A percentile compares a stretch with the other conserved stretches of the same genome.
These are phyloP conservation scores for Saccharomycopsis lassenensis DNA, from an alignment of 805 yeast species.

Conservation along the genomic window DNA sequence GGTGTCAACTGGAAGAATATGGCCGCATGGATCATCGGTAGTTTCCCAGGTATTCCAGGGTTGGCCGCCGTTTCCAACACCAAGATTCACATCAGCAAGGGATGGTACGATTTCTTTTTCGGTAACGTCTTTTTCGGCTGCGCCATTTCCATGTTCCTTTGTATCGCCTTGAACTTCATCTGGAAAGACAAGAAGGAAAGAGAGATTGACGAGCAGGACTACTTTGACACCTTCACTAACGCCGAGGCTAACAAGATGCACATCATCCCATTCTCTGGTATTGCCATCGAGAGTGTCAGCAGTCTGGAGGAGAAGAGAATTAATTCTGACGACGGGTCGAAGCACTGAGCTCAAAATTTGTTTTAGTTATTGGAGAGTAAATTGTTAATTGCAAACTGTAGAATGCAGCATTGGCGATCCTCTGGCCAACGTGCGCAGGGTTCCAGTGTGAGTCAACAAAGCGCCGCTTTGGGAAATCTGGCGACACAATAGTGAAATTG, in stretches of 20 bases:
- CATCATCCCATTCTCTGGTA: constrained; percentile 18
- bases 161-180: constrained; percentile 20
- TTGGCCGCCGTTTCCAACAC: constrained; percentile 25
- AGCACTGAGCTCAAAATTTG: too few species aligned
- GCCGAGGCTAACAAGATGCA: constrained; percentile 22
- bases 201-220: constrained; percentile 21
- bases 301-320: too few species aligned
- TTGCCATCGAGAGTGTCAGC: neutral
- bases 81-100: constrained; percentile 19
- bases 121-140: constrained; percentile 26
- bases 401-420: too few species aligned
- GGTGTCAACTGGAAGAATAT: constrained; percentile 26
- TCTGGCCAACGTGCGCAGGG: too few species aligned
- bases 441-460: too few species aligned
- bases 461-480: too few species aligned
- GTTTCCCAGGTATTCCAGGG: constrained; percentile 32
- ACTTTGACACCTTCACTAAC: constrained; percentile 23
- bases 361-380: too few species aligned
- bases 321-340: too few species aligned
- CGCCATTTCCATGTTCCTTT: constrained; percentile 22
- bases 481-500: too few species aligned
- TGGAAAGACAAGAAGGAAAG: constrained; percentile 21
- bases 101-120: constrained; percentile 23
- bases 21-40: constrained; percentile 22
- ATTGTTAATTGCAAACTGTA: too few species aligned